phyloP scores from a whole-genome alignment of 2,329 filamentous ascomycete genomes.

The Beauveria varroae region DNA sequence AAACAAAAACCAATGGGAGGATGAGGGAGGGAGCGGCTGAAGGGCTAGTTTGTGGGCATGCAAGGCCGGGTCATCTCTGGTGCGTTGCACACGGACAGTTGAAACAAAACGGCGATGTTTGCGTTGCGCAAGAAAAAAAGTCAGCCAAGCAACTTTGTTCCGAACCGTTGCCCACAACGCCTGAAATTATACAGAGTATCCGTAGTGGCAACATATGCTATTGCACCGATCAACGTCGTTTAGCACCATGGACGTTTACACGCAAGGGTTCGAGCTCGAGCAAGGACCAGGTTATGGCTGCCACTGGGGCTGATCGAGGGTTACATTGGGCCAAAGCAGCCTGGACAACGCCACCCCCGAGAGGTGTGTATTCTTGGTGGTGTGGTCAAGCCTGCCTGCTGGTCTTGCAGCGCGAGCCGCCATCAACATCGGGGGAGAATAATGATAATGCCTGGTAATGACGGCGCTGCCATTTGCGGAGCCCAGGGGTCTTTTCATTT shows the following conservation, averaged over 20 bases:
- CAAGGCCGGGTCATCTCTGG: not conserved
- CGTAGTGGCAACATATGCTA: too few species aligned
- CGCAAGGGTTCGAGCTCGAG: not conserved
- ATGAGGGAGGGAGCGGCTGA: slow-evolving; percentile 1
- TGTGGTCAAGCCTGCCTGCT: not conserved
- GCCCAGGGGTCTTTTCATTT: not conserved
- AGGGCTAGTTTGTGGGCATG: not conserved
- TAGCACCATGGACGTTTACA: too few species aligned
- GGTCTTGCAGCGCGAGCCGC: not conserved
- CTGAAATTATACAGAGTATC: too few species aligned
- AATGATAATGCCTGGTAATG: not conserved
- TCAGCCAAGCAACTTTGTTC: not conserved
- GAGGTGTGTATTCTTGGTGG: not conserved
- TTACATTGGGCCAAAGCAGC: slow-evolving; percentile 6
- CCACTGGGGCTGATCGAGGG: slow-evolving; percentile 8
- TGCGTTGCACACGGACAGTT: too few species aligned
- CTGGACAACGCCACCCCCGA: slow-evolving; percentile 8
- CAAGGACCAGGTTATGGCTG: not conserved
- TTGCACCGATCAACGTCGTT: too few species aligned
- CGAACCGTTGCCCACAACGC: too few species aligned
- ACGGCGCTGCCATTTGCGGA: not conserved
- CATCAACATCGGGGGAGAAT: not conserved
- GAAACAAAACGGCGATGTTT: not conserved
- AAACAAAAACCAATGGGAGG: not conserved
- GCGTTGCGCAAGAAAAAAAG: not conserved